Conservation (phyloP, 495 filamentous ascomycete species). For the Chaetomidium leptoderma region DNA sequence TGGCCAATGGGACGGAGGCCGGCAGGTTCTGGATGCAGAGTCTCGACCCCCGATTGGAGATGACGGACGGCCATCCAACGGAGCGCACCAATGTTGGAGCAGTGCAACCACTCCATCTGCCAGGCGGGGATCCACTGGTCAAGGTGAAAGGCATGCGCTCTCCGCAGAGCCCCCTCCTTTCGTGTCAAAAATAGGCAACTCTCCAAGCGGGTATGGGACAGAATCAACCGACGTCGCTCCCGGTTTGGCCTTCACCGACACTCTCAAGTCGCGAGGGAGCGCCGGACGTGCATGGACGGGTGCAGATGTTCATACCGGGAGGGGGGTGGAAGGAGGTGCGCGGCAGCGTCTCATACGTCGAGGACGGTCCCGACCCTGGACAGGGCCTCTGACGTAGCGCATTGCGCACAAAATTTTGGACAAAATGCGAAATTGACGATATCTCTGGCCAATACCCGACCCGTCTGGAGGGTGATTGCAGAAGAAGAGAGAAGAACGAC, state of each 20-base stretch:
- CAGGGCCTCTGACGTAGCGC: slow-evolving; percentile 31
- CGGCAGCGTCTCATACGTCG: slow-evolving; percentile 31
- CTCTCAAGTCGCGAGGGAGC: slow-evolving; percentile 16
- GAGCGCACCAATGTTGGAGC: slow-evolving; percentile 16
- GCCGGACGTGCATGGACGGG: slow-evolving; percentile 18
- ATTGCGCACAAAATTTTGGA: slow-evolving; percentile 28
- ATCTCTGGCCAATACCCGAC: slow-evolving; percentile 30
- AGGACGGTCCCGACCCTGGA: slow-evolving; percentile 15
- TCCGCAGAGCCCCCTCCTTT: background rate
- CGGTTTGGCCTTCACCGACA: slow-evolving; percentile 30
- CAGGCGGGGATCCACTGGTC: slow-evolving; percentile 9
- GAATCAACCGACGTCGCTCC: slow-evolving; percentile 22
- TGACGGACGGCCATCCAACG: slow-evolving; percentile 8
- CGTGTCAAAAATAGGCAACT: slow-evolving; percentile 20
- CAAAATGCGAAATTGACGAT: slow-evolving; percentile 22
- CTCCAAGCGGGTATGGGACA: slow-evolving; percentile 18
- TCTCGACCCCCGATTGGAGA: slow-evolving; percentile 37
- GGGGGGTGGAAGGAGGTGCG: slow-evolving; percentile 18
- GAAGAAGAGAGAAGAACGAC: slow-evolving; percentile 20
- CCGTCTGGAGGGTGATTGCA: slow-evolving; percentile 4
- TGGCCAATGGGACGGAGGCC: slow-evolving; percentile 37
- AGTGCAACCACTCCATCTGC: slow-evolving; percentile 12
- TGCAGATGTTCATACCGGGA: slow-evolving; percentile 27
- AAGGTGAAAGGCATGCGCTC: slow-evolving; percentile 19
- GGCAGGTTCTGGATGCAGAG: slow-evolving; percentile 35